Evolutionary conservation across 306 rosid species (phyloP).

Genomic region (Cicer arietinum): DNA sequence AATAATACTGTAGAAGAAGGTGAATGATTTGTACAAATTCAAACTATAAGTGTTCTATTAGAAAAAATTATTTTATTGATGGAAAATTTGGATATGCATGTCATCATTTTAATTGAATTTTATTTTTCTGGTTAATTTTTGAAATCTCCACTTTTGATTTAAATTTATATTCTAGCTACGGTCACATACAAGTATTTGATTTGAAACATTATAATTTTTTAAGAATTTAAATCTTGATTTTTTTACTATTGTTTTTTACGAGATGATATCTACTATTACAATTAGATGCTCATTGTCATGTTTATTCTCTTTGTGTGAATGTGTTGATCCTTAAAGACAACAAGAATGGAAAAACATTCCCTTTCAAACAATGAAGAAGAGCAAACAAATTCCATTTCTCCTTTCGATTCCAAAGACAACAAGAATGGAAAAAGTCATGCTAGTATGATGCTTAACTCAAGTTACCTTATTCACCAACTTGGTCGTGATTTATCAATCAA

Average conservation of each 20-base stretch:
- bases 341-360: conserved; percentile 8
- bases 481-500: conserved; percentile 66
- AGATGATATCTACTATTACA: conserved; percentile 20
- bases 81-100: conserved; percentile 43
- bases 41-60: conserved; percentile 22
- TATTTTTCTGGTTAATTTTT: conserved; percentile 31
- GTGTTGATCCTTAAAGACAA: background rate
- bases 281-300: background rate
- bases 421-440: conserved; percentile 27
- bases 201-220: conserved; percentile 6
- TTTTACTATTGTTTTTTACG: conserved; percentile 22
- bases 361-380: background rate
- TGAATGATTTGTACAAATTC: conserved; percentile 24
- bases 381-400: background rate
- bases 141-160: background rate
- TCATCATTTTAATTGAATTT: conserved; percentile 45
- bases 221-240: conserved; percentile 13
- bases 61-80: background rate
- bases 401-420: background rate
- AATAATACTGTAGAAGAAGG: background rate
- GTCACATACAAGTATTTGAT: conserved; percentile 40
- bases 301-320: conserved; percentile 43
- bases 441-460: conserved; percentile 30
- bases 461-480: conserved; percentile 54
- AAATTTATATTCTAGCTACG: background rate